phyloP scores from a whole-genome alignment of 2,329 filamentous ascomycete genomes.

The Xylariales sp. region DNA sequence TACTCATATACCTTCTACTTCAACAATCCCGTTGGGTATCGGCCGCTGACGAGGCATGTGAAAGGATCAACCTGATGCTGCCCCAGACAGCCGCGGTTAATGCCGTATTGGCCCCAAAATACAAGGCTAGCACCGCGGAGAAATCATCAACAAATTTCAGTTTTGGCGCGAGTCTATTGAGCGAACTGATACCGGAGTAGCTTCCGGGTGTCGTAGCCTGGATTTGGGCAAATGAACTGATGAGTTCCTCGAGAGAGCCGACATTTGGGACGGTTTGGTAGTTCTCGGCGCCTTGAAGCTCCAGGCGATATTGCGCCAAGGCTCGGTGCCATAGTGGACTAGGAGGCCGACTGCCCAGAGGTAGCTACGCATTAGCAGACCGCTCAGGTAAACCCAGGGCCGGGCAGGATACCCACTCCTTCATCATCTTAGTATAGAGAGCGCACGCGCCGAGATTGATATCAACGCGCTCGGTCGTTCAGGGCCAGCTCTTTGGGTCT shows the following conservation, averaged over 20 bases:
- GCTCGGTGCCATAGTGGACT: conserved; percentile 40
- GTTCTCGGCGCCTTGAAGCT: conserved; percentile 37
- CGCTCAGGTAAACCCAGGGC: no score
- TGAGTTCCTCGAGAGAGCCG: conserved; percentile 42
- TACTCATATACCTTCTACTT: no score
- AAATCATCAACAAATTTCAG: conserved; percentile 48
- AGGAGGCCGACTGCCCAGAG: not conserved
- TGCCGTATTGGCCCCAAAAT: no score
- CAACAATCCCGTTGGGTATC: no score
- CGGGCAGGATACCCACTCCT: no score
- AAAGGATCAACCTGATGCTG: no score
- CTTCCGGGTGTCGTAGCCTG: conserved; percentile 4
- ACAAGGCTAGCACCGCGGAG: conserved; percentile 45
- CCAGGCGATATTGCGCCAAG: conserved; percentile 41
- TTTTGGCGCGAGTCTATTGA: conserved; percentile 41
- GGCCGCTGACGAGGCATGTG: no score
- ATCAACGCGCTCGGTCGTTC: no score
- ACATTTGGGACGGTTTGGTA: conserved; percentile 35
- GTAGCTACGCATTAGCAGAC: conserved; percentile 7
- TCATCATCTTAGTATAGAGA: no score
- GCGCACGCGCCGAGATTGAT: no score
- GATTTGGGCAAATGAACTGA: conserved; percentile 27
- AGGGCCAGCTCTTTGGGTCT: no score
- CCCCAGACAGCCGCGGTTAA: no score
- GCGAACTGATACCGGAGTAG: conserved; percentile 27